Evolutionary conservation across 2,329 filamentous ascomycete genomes (phyloP).

Genomic region (Claviceps pazoutovae): DNA sequence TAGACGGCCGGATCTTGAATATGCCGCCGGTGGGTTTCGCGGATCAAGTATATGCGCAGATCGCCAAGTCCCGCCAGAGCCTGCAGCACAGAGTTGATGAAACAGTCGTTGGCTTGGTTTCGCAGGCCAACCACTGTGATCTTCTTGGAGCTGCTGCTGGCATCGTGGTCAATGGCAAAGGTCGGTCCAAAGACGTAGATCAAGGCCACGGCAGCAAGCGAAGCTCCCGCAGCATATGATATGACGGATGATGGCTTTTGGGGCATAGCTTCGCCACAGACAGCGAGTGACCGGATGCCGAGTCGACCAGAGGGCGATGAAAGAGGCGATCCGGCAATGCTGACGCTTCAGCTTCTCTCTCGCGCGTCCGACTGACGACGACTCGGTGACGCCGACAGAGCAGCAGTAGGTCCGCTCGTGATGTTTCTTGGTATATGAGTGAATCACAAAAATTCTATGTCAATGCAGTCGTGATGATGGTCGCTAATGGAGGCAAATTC

Average conservation of each 20-base stretch:
- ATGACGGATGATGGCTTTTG: constrained; percentile 34
- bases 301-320: constrained; percentile 4
- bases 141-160: constrained; percentile 49
- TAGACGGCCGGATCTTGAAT: constrained; percentile 72
- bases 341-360: background rate
- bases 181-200: constrained; percentile 98
- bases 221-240: constrained; percentile 89
- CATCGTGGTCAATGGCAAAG: constrained; percentile 80
- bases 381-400: background rate
- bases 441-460: background rate
- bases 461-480: background rate
- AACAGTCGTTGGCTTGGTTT: constrained; percentile 91
- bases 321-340: background rate
- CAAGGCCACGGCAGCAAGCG: constrained; percentile 83
- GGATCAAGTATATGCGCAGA: constrained; percentile 79
- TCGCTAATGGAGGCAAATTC: background rate
- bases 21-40: constrained; percentile 72
- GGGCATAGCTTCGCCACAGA: constrained; percentile 15
- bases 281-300: background rate
- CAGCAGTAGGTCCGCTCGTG: background rate
- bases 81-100: constrained; percentile 94
- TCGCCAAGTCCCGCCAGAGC: constrained; percentile 82
- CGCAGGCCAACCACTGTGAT: constrained; percentile 77
- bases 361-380: background rate
- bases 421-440: background rate